Evolutionary conservation across 2,329 filamentous ascomycete species (phyloP).

Genomic region (Rosellinia necatrix): DNA sequence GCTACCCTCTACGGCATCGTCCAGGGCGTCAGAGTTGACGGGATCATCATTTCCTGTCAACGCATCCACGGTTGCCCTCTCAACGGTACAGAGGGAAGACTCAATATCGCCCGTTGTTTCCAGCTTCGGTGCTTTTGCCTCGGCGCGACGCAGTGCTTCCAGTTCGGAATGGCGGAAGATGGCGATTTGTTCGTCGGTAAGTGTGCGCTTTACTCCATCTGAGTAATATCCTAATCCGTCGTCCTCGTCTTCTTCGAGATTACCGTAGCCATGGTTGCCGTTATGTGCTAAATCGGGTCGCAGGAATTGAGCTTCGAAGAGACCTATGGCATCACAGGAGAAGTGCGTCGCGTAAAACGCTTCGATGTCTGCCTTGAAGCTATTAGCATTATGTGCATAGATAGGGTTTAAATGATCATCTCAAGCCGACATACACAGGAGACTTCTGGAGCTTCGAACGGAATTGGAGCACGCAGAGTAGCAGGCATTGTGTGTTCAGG

Average conservation of each 20-base stretch:
- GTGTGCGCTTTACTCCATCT: conserved; percentile 84
- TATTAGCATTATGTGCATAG: conserved; percentile 33
- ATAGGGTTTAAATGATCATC: neutral
- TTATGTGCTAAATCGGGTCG: conserved; percentile 35
- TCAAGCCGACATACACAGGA: conserved; percentile 41
- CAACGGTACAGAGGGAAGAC: conserved; percentile 10
- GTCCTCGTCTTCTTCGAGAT: conserved; percentile 49
- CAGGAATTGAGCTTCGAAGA: conserved; percentile 54
- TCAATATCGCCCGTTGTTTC: conserved; percentile 26
- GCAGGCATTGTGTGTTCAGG: conserved; percentile 31
- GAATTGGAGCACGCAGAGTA: conserved; percentile 16
- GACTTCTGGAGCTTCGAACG: conserved; percentile 42
- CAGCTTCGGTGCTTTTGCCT: conserved; percentile 42
- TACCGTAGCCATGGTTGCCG: conserved; percentile 35
- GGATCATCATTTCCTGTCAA: neutral
- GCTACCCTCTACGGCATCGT: conserved; percentile 33
- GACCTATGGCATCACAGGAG: conserved; percentile 48
- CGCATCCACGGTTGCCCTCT: neutral
- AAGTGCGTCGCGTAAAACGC: conserved; percentile 67
- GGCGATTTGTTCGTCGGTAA: conserved; percentile 88
- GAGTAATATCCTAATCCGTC: conserved; percentile 81
- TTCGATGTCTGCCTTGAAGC: conserved; percentile 60
- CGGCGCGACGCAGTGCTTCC: conserved; percentile 66
- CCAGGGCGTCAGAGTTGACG: conserved; percentile 22
- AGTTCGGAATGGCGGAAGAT: conserved; percentile 92